A percentile compares a stretch with the other conserved stretches of the same genome.
These are phyloP conservation scores for Schrenkiella parvula DNA, from an alignment of 345 rosid species.

Conservation along the genomic window DNA sequence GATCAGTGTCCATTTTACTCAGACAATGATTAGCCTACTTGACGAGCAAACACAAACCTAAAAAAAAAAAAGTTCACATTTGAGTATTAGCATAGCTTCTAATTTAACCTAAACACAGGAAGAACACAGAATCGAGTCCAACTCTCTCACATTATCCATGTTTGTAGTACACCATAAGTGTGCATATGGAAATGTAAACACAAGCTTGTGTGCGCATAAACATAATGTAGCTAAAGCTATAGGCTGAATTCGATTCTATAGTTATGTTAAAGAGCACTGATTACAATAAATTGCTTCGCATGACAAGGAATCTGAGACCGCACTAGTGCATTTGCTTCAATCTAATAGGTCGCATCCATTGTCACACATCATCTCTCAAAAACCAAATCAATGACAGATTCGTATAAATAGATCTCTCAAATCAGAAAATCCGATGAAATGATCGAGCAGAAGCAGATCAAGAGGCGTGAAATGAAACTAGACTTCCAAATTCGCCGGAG, in stretches of 20 bases:
- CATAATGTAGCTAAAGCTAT: not conserved
- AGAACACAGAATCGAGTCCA: not conserved
- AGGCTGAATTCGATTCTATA: not conserved
- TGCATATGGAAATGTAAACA: not conserved
- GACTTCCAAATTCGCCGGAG: not conserved
- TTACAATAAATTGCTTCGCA: not conserved
- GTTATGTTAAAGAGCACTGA: not conserved
- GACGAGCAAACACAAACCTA: constrained; percentile 13
- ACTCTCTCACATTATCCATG: not conserved
- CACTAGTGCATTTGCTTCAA: not conserved
- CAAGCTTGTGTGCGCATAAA: not conserved
- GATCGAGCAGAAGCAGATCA: constrained; percentile 2
- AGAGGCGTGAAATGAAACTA: constrained; percentile 6
- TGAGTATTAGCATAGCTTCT: not conserved
- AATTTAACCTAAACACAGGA: not conserved
- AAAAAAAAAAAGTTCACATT: not conserved
- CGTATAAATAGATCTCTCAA: not conserved
- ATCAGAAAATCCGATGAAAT: not conserved
- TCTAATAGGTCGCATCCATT: not conserved
- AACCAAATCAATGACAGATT: not conserved
- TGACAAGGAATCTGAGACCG: not conserved
- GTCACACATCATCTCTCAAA: not conserved
- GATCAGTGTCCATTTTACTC: constrained; percentile 44
- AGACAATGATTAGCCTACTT: not conserved
- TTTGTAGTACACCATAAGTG: too few relatives aligned